Evolutionary conservation across 2,329 filamentous ascomycete genomes (phyloP), one percentile per base, ranked within the genome.

Genomic region (Nemania abortiva): DNA sequence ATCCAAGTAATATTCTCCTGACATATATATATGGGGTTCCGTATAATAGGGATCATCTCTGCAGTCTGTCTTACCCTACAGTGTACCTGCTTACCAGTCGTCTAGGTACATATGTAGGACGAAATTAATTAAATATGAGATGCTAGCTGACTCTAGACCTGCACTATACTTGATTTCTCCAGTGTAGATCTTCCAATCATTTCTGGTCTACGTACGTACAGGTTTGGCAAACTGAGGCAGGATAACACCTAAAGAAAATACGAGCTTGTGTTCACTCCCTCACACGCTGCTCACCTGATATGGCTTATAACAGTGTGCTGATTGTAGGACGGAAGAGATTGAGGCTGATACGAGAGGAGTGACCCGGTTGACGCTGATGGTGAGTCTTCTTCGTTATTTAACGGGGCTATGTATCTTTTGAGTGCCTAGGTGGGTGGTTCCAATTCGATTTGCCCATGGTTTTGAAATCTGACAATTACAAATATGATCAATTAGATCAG

Each of bases 141-240:
- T 34, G 9, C 31, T 34, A 34, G 31, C 31, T 34, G 31, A n/a
- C n/a, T 47, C 42, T 47, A n/a, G 42, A 47, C n/a, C 42, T 47
- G 42, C 18, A 47, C 37, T 42, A 15, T 42, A 42, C 13, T 7
- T 42, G 37, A 42, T 42, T 47, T 7, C 42, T 15, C 42, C n/a
- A 47, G 42, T 34, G 52, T n/a, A 54, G 24, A 54, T 54, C 10
- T 54, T 54, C 15, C 18, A n/a, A 31, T 53, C 24, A 6, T 54
- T n/a, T 34, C 27, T 54, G 52, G 18, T 34, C 20, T 20, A 7
- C 42, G 9, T 42, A 42, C 6, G 37, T 42, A 20, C 42, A n/a
- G 15, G 42, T 47, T 47, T 47, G 42, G 3, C 18, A 47, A 47
- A 47, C 42, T 47, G 15, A 15, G 18, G 42, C 18, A n/a, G 15